These are phyloP conservation scores for Luffa aegyptiaca DNA, from an alignment of 306 rosid species.

Conservation along the genomic window DNA sequence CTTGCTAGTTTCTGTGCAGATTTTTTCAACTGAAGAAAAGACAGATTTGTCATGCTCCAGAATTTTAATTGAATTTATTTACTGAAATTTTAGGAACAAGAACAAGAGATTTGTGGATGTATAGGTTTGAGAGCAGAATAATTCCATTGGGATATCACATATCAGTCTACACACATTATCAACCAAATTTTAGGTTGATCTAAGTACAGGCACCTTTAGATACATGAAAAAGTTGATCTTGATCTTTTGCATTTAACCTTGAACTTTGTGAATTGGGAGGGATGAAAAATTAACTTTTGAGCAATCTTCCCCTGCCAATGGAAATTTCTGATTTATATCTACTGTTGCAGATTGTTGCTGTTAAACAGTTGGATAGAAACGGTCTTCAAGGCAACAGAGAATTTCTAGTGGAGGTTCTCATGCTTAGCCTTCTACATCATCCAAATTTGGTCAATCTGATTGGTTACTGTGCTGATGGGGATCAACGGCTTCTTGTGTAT, in stretches of 20 bases:
- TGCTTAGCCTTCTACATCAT: slow-evolving; percentile 91
- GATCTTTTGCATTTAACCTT: not conserved
- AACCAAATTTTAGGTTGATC: not conserved
- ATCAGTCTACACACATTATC: not conserved
- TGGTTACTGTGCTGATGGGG: slow-evolving; percentile 93
- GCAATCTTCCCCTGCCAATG: not conserved
- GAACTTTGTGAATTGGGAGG: not conserved
- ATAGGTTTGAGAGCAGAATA: not conserved
- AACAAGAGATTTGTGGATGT: not conserved
- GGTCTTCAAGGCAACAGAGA: slow-evolving; percentile 95
- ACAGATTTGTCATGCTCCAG: not conserved
- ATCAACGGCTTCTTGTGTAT: slow-evolving; percentile 90
- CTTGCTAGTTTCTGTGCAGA: not conserved
- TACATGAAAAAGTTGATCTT: not conserved
- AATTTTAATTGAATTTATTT: not conserved
- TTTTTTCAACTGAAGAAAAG: slow-evolving; percentile 1
- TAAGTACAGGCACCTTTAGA: not conserved
- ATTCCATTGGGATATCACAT: not conserved
- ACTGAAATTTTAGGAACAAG: not conserved
- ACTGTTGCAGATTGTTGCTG: slow-evolving; percentile 64
- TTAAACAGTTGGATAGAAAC: slow-evolving; percentile 81
- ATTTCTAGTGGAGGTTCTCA: slow-evolving; percentile 87
- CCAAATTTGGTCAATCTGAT: slow-evolving; percentile 72
- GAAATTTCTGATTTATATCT: slow-evolving; percentile 10
- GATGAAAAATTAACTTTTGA: not conserved